Base-by-base conservation (phyloP, 2,329 filamentous ascomycete genomes). In the Claviceps sp. region DNA sequence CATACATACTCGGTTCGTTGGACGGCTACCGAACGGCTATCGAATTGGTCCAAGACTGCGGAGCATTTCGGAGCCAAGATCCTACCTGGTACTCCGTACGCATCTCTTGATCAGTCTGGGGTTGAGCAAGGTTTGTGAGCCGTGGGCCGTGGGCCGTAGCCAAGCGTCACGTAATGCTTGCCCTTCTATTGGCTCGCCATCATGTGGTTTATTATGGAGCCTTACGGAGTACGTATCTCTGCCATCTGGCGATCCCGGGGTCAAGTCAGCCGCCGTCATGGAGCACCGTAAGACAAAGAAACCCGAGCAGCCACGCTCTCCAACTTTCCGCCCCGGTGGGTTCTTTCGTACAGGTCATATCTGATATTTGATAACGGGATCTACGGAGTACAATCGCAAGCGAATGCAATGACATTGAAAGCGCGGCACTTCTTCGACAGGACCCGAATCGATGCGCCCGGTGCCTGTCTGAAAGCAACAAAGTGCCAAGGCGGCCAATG, bases 141-240 rank as follows among this genome's bases (percentile, higher is more conserved):
- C 19, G 19, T 19, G 19, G n/a, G 30, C 10, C 30, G 30, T 19
- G 19, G 19, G 30, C 10, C 30, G 30, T n/a, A 22, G 14, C 22
- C 46, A 8, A 3, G 7, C 34, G 38, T 48, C 53, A 52, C 45
- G 53, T 56, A 57, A 56, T 55, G 38, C 24, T 22, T 37, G 17
- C 8, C 19, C 44, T 16, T 50, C 26, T 44, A 57, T 56, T 57
- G 56, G 55, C 41, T 38, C 37, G 47, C 43, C 45, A 45, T 49
- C 54, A 52, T 48, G 46, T 52, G 47, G 50, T 47, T 47, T 47
- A 50, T 47, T 47, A 50, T 24, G 51, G 34, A 44, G 48, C 42
- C 40, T 38, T 50, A 34, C 40, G n/a, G n/a, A n/a, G 43, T 50
- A 24, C 2, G 24, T 22, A 47, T 50, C 37, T 41, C 22, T 47